Conservation (phyloP, 352 stramenopile species). For the Plasmopara muralis region DNA sequence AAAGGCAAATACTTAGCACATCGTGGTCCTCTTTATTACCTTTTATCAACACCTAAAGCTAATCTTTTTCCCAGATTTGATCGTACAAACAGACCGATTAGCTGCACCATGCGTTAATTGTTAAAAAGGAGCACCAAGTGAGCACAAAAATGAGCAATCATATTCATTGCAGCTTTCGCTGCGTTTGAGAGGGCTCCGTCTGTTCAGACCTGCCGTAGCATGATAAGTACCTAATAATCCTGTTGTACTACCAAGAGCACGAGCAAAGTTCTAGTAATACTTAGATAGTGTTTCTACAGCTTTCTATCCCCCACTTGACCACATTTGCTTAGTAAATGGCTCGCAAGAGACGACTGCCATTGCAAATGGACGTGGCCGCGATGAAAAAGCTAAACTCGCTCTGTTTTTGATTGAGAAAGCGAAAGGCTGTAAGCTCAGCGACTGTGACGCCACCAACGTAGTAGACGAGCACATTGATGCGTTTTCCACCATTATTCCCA, state of each 20-base stretch:
- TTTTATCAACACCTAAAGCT: too few relatives aligned
- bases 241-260: too few relatives aligned
- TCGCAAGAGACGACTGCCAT: conserved; percentile 56
- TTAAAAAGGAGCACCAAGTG: conserved; percentile 29
- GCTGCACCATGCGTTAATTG: conserved; percentile 2
- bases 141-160: too few relatives aligned
- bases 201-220: too few relatives aligned
- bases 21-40: too few relatives aligned
- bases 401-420: conserved; percentile 67
- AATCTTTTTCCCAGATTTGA: too few relatives aligned
- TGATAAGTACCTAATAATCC: too few relatives aligned
- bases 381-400: conserved; percentile 56
- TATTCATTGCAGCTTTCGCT: too few relatives aligned
- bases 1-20: too few relatives aligned
- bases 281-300: too few relatives aligned
- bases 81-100: too few relatives aligned
- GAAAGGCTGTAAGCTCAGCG: conserved; percentile 70
- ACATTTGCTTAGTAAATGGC: conserved; percentile 34
- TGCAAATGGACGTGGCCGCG: conserved; percentile 67
- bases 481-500: conserved; percentile 9
- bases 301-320: background rate
- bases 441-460: conserved; percentile 81
- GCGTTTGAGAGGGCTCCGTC: too few relatives aligned
- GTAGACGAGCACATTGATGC: conserved; percentile 63
- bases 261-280: background rate